These are phyloP conservation scores for Venustampulla echinocandica DNA, from an alignment of 495 filamentous ascomycete species.

Conservation along the genomic window DNA sequence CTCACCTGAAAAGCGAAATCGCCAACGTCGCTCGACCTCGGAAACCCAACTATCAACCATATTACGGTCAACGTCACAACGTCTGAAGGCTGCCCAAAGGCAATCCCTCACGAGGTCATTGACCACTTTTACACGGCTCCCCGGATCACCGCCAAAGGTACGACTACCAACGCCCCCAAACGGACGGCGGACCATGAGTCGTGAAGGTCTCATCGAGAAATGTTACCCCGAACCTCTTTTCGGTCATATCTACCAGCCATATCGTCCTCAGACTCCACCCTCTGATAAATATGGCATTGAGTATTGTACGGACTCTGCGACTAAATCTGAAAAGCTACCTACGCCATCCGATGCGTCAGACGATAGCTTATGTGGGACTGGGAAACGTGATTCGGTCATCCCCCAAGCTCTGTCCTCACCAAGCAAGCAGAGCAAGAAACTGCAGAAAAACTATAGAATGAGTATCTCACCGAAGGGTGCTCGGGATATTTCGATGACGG, in stretches of 20 bases:
- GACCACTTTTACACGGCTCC: slow-evolving; percentile 2
- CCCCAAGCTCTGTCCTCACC: slow-evolving; percentile 11
- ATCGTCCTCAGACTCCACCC: not conserved
- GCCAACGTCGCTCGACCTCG: slow-evolving; percentile 6
- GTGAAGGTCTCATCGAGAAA: slow-evolving; percentile 1
- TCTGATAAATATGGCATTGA: not conserved
- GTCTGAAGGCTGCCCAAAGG: slow-evolving; percentile 12
- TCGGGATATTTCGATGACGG: not conserved
- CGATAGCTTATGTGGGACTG: slow-evolving; percentile 9
- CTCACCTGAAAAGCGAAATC: not conserved
- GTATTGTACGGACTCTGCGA: not conserved
- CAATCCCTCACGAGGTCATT: slow-evolving; percentile 8
- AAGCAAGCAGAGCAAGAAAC: slow-evolving; percentile 1
- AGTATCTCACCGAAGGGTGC: not conserved
- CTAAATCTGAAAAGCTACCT: not conserved
- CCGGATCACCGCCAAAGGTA: slow-evolving; percentile 4
- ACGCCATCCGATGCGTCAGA: slow-evolving; percentile 5
- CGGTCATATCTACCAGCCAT: slow-evolving; percentile 1
- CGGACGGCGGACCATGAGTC: not conserved
- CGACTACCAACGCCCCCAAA: not conserved
- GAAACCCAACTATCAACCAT: slow-evolving; percentile 17
- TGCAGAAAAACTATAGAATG: not conserved
- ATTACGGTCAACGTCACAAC: slow-evolving; percentile 17
- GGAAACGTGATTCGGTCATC: slow-evolving; percentile 4
- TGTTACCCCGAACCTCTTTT: not conserved